Evolutionary conservation across 108 stramenopile species (phyloP).

Genomic region (Conticribra guillardii): DNA sequence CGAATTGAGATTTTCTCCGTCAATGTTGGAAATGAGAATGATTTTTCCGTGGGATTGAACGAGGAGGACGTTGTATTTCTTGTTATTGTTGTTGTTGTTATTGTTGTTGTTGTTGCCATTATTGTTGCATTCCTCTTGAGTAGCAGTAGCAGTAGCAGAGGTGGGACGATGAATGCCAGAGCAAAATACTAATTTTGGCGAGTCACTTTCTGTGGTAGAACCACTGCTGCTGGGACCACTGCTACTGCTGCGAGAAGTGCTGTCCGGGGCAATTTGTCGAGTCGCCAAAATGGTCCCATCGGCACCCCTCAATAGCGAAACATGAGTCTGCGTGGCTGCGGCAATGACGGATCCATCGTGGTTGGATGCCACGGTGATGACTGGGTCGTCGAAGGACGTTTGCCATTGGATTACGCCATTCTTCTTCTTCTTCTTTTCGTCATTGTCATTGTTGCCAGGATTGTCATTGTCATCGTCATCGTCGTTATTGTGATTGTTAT

Average conservation of each 20-base stretch:
- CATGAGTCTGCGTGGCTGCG: slow-evolving; percentile 57
- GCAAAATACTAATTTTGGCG: no score
- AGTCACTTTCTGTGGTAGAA: no score
- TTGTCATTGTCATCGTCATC: background rate
- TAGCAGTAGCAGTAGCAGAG: no score
- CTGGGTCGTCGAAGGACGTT: slow-evolving; percentile 49
- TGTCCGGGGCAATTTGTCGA: slow-evolving; percentile 43
- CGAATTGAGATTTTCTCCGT: slow-evolving; percentile 61
- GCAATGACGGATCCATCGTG: slow-evolving; percentile 61
- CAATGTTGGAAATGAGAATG: slow-evolving; percentile 72
- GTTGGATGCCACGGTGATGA: slow-evolving; percentile 59
- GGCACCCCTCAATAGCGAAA: slow-evolving; percentile 60
- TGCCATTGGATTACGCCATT: slow-evolving; percentile 7
- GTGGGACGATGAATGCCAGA: no score
- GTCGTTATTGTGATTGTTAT: background rate
- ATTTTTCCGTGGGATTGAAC: slow-evolving; percentile 47
- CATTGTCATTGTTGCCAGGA: background rate
- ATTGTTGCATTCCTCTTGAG: slow-evolving; percentile 3
- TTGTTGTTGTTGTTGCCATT: slow-evolving; percentile 2
- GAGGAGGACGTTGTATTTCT: no score
- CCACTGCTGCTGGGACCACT: no score
- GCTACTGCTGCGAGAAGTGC: background rate
- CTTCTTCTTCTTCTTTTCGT: background rate
- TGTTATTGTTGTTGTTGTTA: no score
- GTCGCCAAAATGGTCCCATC: slow-evolving; percentile 72